Evolutionary conservation across 768 basidiomycete species (phyloP), one percentile per base, ranked within the genome.

Genomic region (Amanita pallidorosea): DNA sequence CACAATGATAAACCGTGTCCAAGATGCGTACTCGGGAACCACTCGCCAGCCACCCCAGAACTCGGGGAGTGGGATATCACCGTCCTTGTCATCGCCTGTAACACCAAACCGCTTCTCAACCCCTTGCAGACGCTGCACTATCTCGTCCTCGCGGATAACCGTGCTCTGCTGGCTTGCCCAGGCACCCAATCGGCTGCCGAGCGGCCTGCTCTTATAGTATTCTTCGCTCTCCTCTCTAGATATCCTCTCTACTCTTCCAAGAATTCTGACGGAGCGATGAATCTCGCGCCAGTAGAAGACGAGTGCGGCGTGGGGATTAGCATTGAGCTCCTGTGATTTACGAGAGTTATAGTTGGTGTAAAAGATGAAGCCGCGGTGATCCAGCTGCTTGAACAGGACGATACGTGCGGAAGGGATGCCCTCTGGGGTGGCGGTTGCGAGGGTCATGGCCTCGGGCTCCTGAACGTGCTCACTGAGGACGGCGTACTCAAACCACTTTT

Each of bases 1-100:
- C n/a, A 12, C 8, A 2, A 22, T 37, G 27, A 45, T 31, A 15
- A 53, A 38, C 38, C 53, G 47, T 40, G 45, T 25, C 38, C 18
- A 56, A 35, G 11, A 9, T 4, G 74, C 83, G 59, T 58, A 95
- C 91, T 75, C 76, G 23, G 95, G 95, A n/a, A 97, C 73, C 31
- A 98, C 75, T 57, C 95, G 75, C 87, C 91, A 96, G 4, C 95
- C 95, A 54, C 95, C 95, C 95, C 95, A 98, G 64, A 89, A 90
- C 7, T 88, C 83, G 3, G 95, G 95, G 43, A 84, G 70, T 0
- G 88, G 85, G 11, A 96, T 72, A 25, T 80, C 71, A 9, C 62
- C 70, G 1, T 74, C 70, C 25, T 63, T 63, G 33, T 66, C 68
- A 7, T 56, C 66, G 5, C 68, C 68, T 15, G 66, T 55, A 15